phyloP scores from a whole-genome alignment of 768 basidiomycete species.

The Pulveroboletus ravenelii region DNA sequence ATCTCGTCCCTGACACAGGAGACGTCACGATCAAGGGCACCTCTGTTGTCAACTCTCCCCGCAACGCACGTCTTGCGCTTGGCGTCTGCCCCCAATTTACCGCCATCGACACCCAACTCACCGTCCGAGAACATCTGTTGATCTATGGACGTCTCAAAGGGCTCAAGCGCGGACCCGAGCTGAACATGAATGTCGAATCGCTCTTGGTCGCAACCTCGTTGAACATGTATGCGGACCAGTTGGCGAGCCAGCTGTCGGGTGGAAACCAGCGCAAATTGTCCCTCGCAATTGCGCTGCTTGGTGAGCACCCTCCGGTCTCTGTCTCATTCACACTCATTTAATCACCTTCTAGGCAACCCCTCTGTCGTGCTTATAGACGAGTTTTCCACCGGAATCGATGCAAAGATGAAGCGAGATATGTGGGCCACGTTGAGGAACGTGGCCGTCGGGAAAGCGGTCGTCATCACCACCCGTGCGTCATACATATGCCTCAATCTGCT shows the following conservation, averaged over 20 bases:
- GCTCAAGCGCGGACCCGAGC: constrained; percentile 43
- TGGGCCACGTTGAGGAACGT: constrained; percentile 68
- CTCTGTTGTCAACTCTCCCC: constrained; percentile 62
- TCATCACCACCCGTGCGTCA: constrained; percentile 65
- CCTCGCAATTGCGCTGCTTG: constrained; percentile 72
- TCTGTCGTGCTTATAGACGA: constrained; percentile 78
- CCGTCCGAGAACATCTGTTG: constrained; percentile 69
- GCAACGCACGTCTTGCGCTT: constrained; percentile 59
- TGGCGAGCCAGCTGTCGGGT: constrained; percentile 72
- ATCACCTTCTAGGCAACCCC: constrained; percentile 53
- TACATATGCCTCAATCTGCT: neutral
- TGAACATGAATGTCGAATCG: constrained; percentile 49
- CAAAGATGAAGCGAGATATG: constrained; percentile 81
- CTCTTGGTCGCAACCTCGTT: constrained; percentile 59
- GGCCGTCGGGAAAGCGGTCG: constrained; percentile 61
- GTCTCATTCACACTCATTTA: neutral
- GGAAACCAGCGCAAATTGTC: constrained; percentile 77
- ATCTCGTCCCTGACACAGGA: constrained; percentile 61
- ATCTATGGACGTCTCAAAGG: constrained; percentile 76
- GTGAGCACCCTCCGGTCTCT: constrained; percentile 26
- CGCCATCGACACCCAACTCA: constrained; percentile 73
- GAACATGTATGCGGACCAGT: constrained; percentile 55
- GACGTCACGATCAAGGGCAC: constrained; percentile 64
- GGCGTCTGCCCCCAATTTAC: constrained; percentile 86
- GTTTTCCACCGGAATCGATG: constrained; percentile 79